Base-by-base conservation (phyloP, 106 monocot species). In the Dendrobium chrysotoxum region DNA sequence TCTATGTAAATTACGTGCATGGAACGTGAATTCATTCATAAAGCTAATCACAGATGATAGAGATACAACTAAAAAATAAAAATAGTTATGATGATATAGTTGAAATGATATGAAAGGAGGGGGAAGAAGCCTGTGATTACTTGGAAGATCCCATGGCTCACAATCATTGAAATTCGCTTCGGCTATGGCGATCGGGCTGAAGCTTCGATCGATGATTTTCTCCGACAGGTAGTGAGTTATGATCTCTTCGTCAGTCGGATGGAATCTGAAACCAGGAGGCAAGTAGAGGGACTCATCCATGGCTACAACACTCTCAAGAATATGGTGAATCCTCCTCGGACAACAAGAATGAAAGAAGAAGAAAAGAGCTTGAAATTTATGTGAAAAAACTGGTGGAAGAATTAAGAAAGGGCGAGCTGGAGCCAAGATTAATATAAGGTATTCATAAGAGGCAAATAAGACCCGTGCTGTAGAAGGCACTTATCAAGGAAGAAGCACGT, bases 61-160 rank as follows among this genome's bases (percentile, higher is more conserved):
- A 40, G 40, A 40, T 40, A n/a, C n/a, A n/a, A n/a, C n/a, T n/a
- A n/a, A 40, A 40, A 40, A 40, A 5, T 40, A 40, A 5, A 40
- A 44, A 44, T 44, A 44, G 9, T 44, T 44, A 50, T 15, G 50
- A 50, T 50, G 11, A 3, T 16, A 71, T 4, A 71, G 35, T 31
- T 38, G 38, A 31, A 35, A 28, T 12, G 10, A 70, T 23, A 31
- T 16, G 35, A 16, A 1, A 71, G 35, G 71, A 16, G 28, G 71
- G 50, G 28, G 4, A 31, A 2, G 16, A 71, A 71, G 12, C 38
- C 25, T 65, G 3, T 9, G 75, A 44, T 44, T 75, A 75, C 75
- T 75, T 45, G 75, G 75, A 46, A 75, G 75, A 40, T 75, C 75
- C 75, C 75, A 75, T 26, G 75, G 75, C 45, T 75, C 75, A n/a